Evolutionary conservation across 2,329 filamentous ascomycete species (phyloP).

Genomic region (Sporothrix pseudoabietina): DNA sequence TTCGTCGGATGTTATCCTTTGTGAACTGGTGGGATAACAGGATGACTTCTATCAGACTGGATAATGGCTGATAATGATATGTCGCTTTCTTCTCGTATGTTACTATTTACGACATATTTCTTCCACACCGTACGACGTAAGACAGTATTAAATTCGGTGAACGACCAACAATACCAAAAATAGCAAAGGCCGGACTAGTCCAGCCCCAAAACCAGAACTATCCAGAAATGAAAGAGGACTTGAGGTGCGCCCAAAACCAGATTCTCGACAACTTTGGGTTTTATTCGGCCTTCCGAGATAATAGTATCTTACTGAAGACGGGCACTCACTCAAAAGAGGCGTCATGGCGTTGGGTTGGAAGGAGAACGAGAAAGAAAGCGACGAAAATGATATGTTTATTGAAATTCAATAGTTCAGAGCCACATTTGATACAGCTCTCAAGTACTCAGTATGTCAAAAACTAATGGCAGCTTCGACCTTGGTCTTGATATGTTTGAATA

Average conservation of each 20-base stretch:
- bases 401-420: not conserved
- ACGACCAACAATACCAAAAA: not conserved
- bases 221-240: not conserved
- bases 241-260: constrained; percentile 3
- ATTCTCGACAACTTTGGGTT: not conserved
- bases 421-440: not conserved
- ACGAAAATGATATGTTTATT: not conserved
- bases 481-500: not conserved
- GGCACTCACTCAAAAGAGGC: not conserved
- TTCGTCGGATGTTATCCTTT: constrained; percentile 1
- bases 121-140: not conserved
- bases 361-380: not conserved
- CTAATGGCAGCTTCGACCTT: not conserved
- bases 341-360: not conserved
- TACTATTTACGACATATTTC: not conserved
- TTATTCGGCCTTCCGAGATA: not conserved
- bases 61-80: not conserved
- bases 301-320: not conserved
- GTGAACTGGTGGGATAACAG: not conserved
- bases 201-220: not conserved
- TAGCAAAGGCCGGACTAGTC: not conserved
- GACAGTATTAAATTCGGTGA: not conserved
- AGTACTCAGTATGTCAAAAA: not conserved
- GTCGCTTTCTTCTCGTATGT: not conserved
- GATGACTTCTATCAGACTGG: not conserved